These are phyloP conservation scores for Coffea eugenioides DNA, from an alignment of 257 asterid genomes.

Conservation along the genomic window DNA sequence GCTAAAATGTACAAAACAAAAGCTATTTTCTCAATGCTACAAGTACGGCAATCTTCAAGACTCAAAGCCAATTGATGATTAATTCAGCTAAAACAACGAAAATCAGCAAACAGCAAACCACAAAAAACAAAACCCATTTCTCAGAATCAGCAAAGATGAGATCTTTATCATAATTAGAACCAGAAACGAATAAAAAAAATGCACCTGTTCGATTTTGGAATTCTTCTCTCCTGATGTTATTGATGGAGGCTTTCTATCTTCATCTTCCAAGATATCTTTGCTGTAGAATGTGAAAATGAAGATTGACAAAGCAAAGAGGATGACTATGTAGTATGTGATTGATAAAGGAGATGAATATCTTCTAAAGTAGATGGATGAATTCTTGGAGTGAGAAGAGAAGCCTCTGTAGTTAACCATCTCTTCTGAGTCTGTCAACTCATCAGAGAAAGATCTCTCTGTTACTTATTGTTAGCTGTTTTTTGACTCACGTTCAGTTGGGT, in stretches of 20 bases:
- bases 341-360: constrained; percentile 45
- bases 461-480: no score
- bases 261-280: constrained; percentile 59
- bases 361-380: constrained; percentile 22
- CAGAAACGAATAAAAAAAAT: not conserved
- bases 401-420: constrained; percentile 49
- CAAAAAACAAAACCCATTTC: not conserved
- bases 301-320: constrained; percentile 59
- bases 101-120: not conserved
- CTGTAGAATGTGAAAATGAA: constrained; percentile 56
- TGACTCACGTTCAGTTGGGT: no score
- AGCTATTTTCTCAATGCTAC: not conserved
- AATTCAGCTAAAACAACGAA: not conserved
- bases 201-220: constrained; percentile 40
- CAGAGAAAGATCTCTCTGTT: no score
- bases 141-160: not conserved
- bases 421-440: not conserved
- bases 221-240: constrained; percentile 18
- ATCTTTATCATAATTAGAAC: not conserved
- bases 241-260: constrained; percentile 33
- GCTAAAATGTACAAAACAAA: not conserved
- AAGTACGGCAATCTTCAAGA: not conserved
- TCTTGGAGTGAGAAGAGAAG: constrained; percentile 27
- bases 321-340: constrained; percentile 44
- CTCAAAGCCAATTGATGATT: not conserved